phyloP scores from a whole-genome alignment of 2,329 filamentous ascomycete genomes.

The Microdochium bolleyi region DNA sequence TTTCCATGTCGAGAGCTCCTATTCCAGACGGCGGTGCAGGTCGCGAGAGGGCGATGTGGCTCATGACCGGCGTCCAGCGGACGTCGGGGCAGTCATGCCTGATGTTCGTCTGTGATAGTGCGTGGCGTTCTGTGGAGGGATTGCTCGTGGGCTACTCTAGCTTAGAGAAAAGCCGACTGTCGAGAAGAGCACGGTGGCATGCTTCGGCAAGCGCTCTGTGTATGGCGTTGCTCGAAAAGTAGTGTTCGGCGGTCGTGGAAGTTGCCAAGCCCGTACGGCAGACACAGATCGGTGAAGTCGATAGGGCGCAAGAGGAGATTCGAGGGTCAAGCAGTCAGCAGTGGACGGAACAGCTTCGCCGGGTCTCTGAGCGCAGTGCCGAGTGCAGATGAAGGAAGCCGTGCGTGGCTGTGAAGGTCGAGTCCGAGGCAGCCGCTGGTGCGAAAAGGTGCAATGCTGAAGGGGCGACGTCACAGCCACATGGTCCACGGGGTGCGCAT shows the following conservation, averaged over 20 bases:
- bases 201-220: too few relatives aligned
- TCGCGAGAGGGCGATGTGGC: background rate
- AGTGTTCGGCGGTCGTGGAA: too few relatives aligned
- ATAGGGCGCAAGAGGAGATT: too few relatives aligned
- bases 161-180: background rate
- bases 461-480: background rate
- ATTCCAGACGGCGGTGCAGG: constrained; percentile 1
- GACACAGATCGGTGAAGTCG: too few relatives aligned
- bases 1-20: constrained; percentile 18
- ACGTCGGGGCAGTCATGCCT: background rate
- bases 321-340: too few relatives aligned
- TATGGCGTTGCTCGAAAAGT: too few relatives aligned
- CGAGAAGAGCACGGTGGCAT: too few relatives aligned
- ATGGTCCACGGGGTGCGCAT: background rate
- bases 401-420: background rate
- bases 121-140: background rate
- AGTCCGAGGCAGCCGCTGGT: background rate
- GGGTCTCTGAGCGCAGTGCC: too few relatives aligned
- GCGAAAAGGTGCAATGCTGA: background rate
- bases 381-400: too few relatives aligned
- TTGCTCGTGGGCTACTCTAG: background rate
- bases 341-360: too few relatives aligned
- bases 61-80: background rate
- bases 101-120: background rate
- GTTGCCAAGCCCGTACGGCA: too few relatives aligned